A percentile compares a stretch with the other conserved stretches of the same genome.
These are phyloP conservation scores for Apiotrichum siamense DNA, from an alignment of 1,284 basidiomycete species.

Conservation along the genomic window DNA sequence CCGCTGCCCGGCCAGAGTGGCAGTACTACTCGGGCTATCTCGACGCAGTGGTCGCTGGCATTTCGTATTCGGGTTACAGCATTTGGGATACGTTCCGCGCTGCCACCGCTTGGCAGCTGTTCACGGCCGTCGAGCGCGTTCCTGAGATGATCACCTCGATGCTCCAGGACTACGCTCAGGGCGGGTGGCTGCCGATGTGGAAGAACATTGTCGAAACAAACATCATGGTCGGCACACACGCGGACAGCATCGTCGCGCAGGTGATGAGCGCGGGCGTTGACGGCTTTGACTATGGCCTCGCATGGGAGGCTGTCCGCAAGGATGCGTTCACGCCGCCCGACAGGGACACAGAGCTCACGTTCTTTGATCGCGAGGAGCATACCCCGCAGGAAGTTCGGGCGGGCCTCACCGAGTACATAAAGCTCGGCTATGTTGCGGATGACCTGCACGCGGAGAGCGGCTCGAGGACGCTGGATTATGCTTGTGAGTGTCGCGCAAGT, in stretches of 20 bases:
- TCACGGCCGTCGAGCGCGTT: slow-evolving; percentile 67
- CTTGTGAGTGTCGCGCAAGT: slow-evolving; percentile 53
- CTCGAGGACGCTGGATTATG: slow-evolving; percentile 69
- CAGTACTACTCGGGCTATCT: slow-evolving; percentile 60
- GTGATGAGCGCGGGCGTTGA: slow-evolving; percentile 56
- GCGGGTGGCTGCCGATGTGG: slow-evolving; percentile 86
- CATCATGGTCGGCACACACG: slow-evolving; percentile 64
- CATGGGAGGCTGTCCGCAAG: slow-evolving; percentile 70
- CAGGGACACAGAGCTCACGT: slow-evolving; percentile 60
- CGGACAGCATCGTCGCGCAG: slow-evolving; percentile 73
- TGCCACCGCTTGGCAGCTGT: slow-evolving; percentile 68
- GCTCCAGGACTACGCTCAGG: slow-evolving; percentile 67
- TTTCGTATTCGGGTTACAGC: slow-evolving; percentile 72
- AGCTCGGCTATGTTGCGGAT: slow-evolving; percentile 67
- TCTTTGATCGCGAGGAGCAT: slow-evolving; percentile 68
- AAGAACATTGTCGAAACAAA: slow-evolving; percentile 66
- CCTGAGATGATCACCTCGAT: slow-evolving; percentile 71
- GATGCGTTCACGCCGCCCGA: slow-evolving; percentile 59
- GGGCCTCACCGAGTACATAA: slow-evolving; percentile 63
- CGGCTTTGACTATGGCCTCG: slow-evolving; percentile 60
- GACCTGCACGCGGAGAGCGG: slow-evolving; percentile 73
- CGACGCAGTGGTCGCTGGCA: slow-evolving; percentile 54
- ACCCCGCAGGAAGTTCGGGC: slow-evolving; percentile 77
- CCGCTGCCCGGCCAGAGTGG: slow-evolving; percentile 30
- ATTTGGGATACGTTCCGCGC: slow-evolving; percentile 82